These are phyloP conservation scores for Pseudocercospora fijiensis DNA, from an alignment of 2,329 filamentous ascomycete genomes.

Conservation along the genomic window DNA sequence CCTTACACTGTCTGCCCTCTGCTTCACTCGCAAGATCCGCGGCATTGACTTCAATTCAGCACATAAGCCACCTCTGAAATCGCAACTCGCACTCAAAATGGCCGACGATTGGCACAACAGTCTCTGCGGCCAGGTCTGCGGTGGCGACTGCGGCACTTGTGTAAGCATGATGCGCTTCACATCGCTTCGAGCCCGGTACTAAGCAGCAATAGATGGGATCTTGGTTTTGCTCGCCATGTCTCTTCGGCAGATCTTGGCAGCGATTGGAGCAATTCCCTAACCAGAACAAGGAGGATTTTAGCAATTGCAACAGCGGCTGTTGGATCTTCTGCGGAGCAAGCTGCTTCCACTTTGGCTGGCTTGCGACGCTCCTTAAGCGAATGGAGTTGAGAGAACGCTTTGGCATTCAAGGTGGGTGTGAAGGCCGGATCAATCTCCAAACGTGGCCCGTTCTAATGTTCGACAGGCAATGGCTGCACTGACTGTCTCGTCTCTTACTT, in stretches of 20 bases:
- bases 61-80: neutral
- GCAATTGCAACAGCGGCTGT: slow-evolving; percentile 2
- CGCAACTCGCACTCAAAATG: neutral
- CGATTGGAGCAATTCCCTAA: slow-evolving; percentile 1
- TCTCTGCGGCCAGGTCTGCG: slow-evolving; percentile 1
- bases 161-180: neutral
- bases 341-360: slow-evolving; percentile 3
- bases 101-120: slow-evolving; percentile 6
- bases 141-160: slow-evolving; percentile 9
- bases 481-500: slow-evolving; percentile 4
- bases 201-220: neutral
- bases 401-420: neutral
- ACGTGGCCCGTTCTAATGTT: neutral
- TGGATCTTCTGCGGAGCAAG: slow-evolving; percentile 6
- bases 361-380: neutral
- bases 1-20: neutral
- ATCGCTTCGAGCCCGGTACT: neutral
- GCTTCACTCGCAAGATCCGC: neutral
- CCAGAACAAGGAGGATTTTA: slow-evolving; percentile 2
- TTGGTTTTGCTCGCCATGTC: slow-evolving; percentile 7
- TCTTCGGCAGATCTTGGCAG: slow-evolving; percentile 1
- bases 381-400: slow-evolving; percentile 2
- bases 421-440: neutral
- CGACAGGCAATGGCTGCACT: neutral
- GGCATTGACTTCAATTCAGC: neutral